Percentiles rank a stretch among this genome's conserved stretches.
These are phyloP conservation scores for Botryotinia narcissicola DNA, from an alignment of 2,329 filamentous ascomycete species.

Conservation along the genomic window DNA sequence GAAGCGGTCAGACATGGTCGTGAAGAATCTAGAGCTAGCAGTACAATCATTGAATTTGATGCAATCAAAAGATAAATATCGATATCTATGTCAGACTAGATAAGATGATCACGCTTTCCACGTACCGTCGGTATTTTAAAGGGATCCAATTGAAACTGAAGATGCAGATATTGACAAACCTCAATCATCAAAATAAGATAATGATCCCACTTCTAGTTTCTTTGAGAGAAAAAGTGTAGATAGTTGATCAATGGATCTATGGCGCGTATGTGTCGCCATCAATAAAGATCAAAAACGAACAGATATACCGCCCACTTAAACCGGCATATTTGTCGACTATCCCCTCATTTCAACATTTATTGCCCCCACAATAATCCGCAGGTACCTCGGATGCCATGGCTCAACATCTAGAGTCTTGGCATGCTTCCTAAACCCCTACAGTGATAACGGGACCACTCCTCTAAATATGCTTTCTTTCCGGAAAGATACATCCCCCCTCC, in stretches of 20 bases:
- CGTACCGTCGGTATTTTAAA: background rate
- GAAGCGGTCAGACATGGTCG: background rate
- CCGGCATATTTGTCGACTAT: background rate
- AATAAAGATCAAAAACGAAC: background rate
- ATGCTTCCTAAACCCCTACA: background rate
- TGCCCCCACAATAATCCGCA: background rate
- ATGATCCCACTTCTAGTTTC: background rate
- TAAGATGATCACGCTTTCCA: background rate
- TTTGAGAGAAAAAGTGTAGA: background rate
- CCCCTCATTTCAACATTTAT: conserved; percentile 14
- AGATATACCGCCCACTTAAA: conserved; percentile 2
- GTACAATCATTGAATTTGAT: background rate
- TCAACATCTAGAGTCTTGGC: conserved; percentile 8
- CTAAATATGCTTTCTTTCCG: background rate
- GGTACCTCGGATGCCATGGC: conserved; percentile 8
- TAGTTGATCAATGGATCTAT: conserved; percentile 6
- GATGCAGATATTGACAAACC: background rate
- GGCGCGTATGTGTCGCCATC: background rate
- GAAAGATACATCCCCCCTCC: background rate
- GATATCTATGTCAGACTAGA: background rate
- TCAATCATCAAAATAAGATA: background rate
- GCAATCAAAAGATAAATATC: background rate
- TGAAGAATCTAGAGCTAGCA: background rate
- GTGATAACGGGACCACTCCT: background rate
- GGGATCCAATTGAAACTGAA: background rate